Conservation (phyloP, 805 yeast species). For the Saccharomyces eubayanus region DNA sequence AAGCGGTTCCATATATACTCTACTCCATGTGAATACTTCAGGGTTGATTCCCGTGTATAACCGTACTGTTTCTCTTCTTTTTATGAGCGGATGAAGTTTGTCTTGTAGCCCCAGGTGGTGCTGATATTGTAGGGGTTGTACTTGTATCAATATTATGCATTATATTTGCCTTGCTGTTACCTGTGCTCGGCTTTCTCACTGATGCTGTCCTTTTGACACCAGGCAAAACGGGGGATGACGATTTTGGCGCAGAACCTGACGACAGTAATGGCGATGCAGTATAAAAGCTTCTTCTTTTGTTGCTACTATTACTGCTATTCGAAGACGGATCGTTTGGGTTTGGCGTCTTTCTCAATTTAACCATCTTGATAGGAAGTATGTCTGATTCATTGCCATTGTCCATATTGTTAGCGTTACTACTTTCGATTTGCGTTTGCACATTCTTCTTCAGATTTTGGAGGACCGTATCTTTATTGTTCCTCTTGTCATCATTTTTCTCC, state of each 20-base stretch:
- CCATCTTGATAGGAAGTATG: conserved; percentile 5
- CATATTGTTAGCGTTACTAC: not conserved
- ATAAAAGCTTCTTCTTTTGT: conserved; percentile 8
- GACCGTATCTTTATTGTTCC: not conserved
- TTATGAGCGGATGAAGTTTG: not conserved
- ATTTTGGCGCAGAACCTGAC: not conserved
- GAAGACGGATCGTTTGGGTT: not conserved
- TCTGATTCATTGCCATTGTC: not conserved
- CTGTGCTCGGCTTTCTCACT: conserved; percentile 4
- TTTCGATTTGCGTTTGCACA: not conserved
- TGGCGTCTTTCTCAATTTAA: conserved; percentile 5
- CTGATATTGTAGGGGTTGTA: conserved; percentile 3
- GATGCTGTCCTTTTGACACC: conserved; percentile 14
- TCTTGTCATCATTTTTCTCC: not conserved
- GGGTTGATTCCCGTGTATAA: not conserved
- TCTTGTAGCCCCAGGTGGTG: not conserved
- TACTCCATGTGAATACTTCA: not conserved
- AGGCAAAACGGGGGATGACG: conserved; percentile 6
- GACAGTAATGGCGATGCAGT: conserved; percentile 2
- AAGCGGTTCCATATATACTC: not conserved
- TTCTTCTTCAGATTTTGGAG: not conserved
- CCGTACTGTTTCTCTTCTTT: conserved; percentile 6
- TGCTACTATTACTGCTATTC: not conserved
- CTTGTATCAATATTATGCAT: not conserved
- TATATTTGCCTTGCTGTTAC: not conserved